Evolutionary conservation across 768 basidiomycete species (phyloP).

Genomic region (Suillus lakei): DNA sequence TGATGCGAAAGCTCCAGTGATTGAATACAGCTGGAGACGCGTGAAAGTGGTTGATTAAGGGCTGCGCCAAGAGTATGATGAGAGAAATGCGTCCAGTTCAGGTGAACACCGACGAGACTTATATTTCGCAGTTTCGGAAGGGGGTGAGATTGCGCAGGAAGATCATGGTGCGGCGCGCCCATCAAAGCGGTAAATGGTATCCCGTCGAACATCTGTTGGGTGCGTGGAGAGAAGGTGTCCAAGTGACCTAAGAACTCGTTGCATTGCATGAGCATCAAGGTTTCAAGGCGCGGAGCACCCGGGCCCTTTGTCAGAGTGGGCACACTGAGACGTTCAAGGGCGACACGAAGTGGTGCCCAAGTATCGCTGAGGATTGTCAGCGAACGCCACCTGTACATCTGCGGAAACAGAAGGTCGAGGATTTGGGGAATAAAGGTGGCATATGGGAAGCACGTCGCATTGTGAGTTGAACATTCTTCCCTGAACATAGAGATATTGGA

Average conservation of each 20-base stretch:
- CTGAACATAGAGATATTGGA: conserved; percentile 4
- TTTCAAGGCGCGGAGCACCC: conserved; percentile 43
- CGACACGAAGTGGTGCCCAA: conserved; percentile 62
- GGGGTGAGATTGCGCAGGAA: conserved; percentile 18
- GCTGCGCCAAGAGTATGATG: conserved; percentile 17
- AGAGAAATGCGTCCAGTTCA: conserved; percentile 53
- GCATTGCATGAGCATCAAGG: conserved; percentile 61
- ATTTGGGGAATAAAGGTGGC: conserved; percentile 14
- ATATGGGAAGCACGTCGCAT: conserved; percentile 11
- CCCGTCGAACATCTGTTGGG: conserved; percentile 41
- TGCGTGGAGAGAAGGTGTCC: conserved; percentile 46
- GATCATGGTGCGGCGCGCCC: conserved; percentile 1
- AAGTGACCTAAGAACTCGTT: conserved; percentile 58
- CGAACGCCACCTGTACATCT: conserved; percentile 57
- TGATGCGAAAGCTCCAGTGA: conserved; percentile 58
- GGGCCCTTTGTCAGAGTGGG: conserved; percentile 36
- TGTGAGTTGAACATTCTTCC: conserved; percentile 10
- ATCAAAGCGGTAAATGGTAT: conserved; percentile 33
- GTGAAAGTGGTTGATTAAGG: background rate
- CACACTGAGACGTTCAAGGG: conserved; percentile 50
- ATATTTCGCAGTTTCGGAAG: conserved; percentile 54
- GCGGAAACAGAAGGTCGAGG: conserved; percentile 53
- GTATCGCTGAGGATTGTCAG: conserved; percentile 58
- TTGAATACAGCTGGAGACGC: conserved; percentile 31
- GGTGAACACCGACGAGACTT: conserved; percentile 60